These are phyloP conservation scores for Pleurotus sapidus DNA, from an alignment of 768 basidiomycete species.

Conservation along the genomic window DNA sequence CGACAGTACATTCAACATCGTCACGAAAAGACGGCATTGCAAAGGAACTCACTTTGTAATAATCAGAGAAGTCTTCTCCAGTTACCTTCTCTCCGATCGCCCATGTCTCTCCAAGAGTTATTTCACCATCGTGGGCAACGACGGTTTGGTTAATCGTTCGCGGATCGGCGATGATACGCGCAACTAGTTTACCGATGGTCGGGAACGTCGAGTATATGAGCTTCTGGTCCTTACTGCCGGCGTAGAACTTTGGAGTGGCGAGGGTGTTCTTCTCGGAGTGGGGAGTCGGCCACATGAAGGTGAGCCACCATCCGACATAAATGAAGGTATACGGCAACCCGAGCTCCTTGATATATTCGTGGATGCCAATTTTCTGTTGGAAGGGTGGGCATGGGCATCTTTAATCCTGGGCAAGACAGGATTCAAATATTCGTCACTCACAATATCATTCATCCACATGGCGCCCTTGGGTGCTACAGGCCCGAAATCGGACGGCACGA, in stretches of 20 bases:
- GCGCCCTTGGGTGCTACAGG: not conserved
- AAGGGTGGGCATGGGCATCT: too few species aligned
- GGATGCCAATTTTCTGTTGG: slow-evolving; percentile 1
- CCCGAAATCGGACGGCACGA: not conserved
- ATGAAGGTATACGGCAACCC: not conserved
- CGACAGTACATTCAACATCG: not conserved
- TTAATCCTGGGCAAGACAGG: too few species aligned
- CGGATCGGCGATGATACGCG: not conserved
- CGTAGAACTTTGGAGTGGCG: not conserved
- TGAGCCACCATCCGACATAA: not conserved
- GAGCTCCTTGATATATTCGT: not conserved
- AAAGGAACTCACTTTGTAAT: not conserved
- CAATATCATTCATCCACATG: too few species aligned
- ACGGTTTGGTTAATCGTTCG: not conserved
- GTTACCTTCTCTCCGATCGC: not conserved
- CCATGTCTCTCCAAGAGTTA: not conserved
- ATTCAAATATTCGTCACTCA: not conserved
- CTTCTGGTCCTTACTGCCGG: not conserved
- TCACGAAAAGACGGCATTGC: not conserved
- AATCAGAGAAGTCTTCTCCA: not conserved
- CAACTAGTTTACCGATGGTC: not conserved
- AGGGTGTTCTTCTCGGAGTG: slow-evolving; percentile 1
- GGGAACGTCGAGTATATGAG: not conserved
- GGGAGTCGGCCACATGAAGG: not conserved
- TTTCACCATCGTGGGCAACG: not conserved